Evolutionary conservation across 106 monocot genomes (phyloP).

Genomic region (Phalaenopsis equestris): DNA sequence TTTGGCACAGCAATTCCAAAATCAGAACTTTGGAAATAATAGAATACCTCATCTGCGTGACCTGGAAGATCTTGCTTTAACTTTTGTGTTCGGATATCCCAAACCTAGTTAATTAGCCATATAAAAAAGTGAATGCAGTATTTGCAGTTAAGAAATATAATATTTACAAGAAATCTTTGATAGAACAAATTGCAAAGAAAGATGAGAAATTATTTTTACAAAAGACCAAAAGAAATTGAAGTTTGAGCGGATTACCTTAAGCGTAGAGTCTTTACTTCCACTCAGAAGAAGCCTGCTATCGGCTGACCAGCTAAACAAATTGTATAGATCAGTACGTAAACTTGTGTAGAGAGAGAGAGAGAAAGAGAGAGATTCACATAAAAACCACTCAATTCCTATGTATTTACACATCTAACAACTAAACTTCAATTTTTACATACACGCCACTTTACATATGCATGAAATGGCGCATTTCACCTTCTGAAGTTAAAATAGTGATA

Average conservation of each 20-base stretch:
- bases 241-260: slow-evolving; percentile 48
- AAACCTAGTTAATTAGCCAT: slow-evolving; percentile 40
- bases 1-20: not conserved
- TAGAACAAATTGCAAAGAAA: not conserved
- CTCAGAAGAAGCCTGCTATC: slow-evolving; percentile 96
- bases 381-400: no score
- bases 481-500: no score
- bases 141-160: not conserved
- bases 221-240: not conserved
- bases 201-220: not conserved
- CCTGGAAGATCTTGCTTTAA: slow-evolving; percentile 97
- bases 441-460: no score
- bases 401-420: no score
- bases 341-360: not conserved
- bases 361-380: not conserved
- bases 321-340: not conserved
- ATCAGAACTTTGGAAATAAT: not conserved
- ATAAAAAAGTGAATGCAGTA: not conserved
- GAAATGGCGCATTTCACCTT: no score
- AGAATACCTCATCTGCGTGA: slow-evolving; percentile 87
- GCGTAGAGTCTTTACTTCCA: slow-evolving; percentile 97
- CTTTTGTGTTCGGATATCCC: slow-evolving; percentile 85
- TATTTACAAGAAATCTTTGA: not conserved
- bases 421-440: no score
- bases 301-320: slow-evolving; percentile 74